Evolutionary conservation across 1,284 basidiomycete genomes (phyloP), one percentile per base, ranked within the genome.

Genomic region (Macrocybe sp.): DNA sequence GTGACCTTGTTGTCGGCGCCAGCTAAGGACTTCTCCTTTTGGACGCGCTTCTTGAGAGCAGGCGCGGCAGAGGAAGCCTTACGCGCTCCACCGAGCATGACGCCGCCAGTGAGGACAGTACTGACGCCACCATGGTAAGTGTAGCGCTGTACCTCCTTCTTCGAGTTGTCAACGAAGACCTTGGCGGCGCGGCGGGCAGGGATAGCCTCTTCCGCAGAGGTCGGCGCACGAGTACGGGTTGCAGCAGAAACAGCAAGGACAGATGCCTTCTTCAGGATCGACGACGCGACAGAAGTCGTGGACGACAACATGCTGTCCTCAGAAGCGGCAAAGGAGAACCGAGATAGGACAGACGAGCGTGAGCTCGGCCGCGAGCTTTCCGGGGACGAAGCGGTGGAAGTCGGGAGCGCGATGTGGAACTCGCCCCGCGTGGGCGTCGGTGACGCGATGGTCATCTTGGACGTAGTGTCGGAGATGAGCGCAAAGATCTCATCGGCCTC

Each of bases 81-180:
- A 38, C 45, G 66, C 56, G 45, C 56, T 40, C 59, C 70, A 37
- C 85, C 85, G 47, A 89, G 83, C 86, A 89, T 89, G 53, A 89
- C 86, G 50, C 86, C 86, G 40, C 86, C 86, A 9, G 84, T 85
- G 50, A 89, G 74, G 46, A 87, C 84, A 34, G 83, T 86, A 53
- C 86, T 89, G 69, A 85, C 84, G 52, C 87, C 86, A 50, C 85
- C 86, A 55, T 85, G 83, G 61, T 89, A 89, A 57, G 83, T 78
- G 52, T 68, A 70, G 42, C 61, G 64, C 11, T 83, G 86, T 50
- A 85, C 78, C 47, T 81, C 76, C 44, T 67, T 83, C 71, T 80
- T 87, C 51, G 74, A 61, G 11, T 64, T 66, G 61, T 86, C 38
- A 41, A 38, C 12, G 41, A 32, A 10, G 39, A 22, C 30, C 32